Percentiles rank a stretch among this genome's conserved stretches.
These are phyloP conservation scores for Neofusicoccum cordaticola DNA, from an alignment of 2,329 filamentous ascomycete species.

Conservation along the genomic window DNA sequence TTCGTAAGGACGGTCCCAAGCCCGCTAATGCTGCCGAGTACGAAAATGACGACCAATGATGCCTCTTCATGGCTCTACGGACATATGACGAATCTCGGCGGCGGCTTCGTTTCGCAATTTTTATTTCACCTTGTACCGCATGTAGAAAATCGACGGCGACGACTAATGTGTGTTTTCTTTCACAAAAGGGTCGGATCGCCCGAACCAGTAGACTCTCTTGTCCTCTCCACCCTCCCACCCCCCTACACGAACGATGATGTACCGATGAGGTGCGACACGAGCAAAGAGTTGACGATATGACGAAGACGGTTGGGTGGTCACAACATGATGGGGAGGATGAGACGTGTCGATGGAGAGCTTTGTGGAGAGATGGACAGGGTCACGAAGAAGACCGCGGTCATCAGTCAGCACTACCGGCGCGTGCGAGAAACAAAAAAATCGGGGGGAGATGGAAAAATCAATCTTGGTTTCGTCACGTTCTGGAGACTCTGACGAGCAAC, in stretches of 20 bases:
- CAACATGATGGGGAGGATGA: too few species aligned
- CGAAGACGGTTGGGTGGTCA: not conserved
- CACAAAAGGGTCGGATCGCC: not conserved
- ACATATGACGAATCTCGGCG: not conserved
- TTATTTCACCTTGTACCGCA: not conserved
- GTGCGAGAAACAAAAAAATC: too few species aligned
- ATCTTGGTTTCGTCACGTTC: too few species aligned
- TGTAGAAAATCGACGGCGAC: slow-evolving; percentile 13
- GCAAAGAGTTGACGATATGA: not conserved
- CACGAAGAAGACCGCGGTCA: not conserved
- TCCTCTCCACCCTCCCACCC: not conserved
- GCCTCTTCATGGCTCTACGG: not conserved
- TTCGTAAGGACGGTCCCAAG: slow-evolving; percentile 75
- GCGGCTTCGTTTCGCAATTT: not conserved
- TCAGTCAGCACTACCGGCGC: not conserved
- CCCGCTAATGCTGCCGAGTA: slow-evolving; percentile 42
- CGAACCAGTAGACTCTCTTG: not conserved
- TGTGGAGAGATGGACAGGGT: not conserved
- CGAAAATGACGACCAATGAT: slow-evolving; percentile 36
- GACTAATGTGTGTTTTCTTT: slow-evolving; percentile 5
- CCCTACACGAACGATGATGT: not conserved
- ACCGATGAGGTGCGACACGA: not conserved
- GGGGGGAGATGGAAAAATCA: too few species aligned
- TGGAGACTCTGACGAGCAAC: too few species aligned
- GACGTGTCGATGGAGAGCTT: not conserved